These are phyloP conservation scores for Stentor roeselii DNA, from an alignment of 73 alveolate genomes.

Conservation along the genomic window DNA sequence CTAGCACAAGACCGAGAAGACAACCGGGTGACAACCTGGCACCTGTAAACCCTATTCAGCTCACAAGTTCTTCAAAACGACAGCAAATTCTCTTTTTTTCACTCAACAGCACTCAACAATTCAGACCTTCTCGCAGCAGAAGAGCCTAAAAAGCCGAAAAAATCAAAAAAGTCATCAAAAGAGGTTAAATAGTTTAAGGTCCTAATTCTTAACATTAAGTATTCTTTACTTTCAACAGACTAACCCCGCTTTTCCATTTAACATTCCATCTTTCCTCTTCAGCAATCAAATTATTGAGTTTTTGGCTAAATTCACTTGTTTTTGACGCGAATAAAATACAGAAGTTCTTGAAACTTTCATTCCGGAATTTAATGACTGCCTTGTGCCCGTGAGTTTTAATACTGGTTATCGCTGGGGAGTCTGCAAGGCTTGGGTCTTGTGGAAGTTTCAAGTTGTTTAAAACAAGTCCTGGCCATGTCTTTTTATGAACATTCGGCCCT, in stretches of 20 bases:
- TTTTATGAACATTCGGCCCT: conserved; percentile 12
- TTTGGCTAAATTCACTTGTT: neutral
- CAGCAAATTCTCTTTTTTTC: neutral
- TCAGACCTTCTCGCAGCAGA: neutral
- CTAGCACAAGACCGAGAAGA: neutral
- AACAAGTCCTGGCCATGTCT: conserved; percentile 30
- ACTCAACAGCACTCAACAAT: neutral
- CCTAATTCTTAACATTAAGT: neutral
- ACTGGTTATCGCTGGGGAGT: conserved; percentile 1
- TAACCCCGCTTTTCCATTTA: conserved; percentile 3
- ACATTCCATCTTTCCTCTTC: conserved; percentile 17
- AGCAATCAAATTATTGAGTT: neutral
- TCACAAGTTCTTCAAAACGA: conserved; percentile 18
- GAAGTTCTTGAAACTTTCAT: neutral
- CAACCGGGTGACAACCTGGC: neutral
- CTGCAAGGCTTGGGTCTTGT: neutral
- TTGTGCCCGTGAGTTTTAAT: neutral
- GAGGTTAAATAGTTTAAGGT: too few species aligned
- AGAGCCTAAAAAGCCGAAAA: neutral
- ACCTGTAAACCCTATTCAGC: neutral
- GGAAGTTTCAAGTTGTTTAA: conserved; percentile 18
- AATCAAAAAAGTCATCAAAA: neutral
- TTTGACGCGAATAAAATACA: neutral
- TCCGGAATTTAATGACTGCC: neutral
- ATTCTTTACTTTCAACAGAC: neutral